Evolutionary conservation across 2,329 filamentous ascomycete species (phyloP).

Genomic region (Trichoderma simmonsii): DNA sequence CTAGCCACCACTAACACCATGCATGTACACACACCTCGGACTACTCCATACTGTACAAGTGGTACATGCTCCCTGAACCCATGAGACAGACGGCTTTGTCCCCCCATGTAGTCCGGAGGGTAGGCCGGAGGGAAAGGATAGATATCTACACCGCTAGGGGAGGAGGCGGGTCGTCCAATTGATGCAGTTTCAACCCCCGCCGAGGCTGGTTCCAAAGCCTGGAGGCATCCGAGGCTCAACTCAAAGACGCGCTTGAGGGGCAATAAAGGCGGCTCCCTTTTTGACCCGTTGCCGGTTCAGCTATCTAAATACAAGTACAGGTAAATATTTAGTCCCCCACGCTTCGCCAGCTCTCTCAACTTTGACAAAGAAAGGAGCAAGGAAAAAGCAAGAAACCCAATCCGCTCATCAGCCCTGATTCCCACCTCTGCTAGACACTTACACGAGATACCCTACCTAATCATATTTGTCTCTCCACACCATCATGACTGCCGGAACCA

Average conservation of each 20-base stretch:
- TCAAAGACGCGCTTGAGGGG: constrained; percentile 5
- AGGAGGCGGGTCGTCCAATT: not conserved
- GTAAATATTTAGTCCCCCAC: constrained; percentile 7
- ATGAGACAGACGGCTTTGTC: not conserved
- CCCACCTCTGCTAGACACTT: not conserved
- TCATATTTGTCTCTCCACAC: not conserved
- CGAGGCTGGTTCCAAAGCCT: not conserved
- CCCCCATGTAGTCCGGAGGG: not conserved
- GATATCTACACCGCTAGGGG: not conserved
- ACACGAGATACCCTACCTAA: not conserved
- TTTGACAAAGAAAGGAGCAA: not conserved
- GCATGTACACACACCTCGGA: not conserved
- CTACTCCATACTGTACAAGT: not conserved
- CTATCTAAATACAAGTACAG: not conserved
- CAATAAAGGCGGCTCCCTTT: not conserved
- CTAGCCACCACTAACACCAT: not conserved
- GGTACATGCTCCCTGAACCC: not conserved
- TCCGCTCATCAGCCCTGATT: not conserved
- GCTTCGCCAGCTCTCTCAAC: not conserved
- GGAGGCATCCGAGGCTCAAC: constrained; percentile 4
- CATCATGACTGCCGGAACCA: constrained; percentile 39
- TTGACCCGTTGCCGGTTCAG: not conserved
- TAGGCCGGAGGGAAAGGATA: not conserved
- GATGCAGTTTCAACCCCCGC: constrained; percentile 10
- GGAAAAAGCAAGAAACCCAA: not conserved